Evolutionary conservation across 257 asterid genomes (phyloP).

Genomic region (Echites panduratus): DNA sequence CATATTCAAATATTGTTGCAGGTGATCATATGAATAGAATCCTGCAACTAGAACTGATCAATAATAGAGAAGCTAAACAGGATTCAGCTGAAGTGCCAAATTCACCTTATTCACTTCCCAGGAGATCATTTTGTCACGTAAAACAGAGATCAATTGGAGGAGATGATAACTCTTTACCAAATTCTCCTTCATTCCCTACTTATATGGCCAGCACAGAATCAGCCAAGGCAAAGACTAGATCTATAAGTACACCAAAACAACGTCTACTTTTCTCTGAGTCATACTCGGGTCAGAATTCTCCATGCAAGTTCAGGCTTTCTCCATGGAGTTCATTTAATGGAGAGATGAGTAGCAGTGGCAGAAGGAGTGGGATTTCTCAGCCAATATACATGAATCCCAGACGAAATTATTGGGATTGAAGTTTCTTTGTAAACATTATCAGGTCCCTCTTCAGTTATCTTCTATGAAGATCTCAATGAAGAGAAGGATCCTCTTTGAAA

Average conservation of each 20-base stretch:
- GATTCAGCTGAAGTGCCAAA: conserved; percentile 36
- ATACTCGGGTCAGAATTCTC: conserved; percentile 54
- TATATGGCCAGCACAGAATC: conserved; percentile 86
- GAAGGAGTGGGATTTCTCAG: conserved; percentile 43
- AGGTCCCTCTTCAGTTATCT: not conserved
- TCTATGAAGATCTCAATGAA: not conserved
- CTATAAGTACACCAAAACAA: conserved; percentile 76
- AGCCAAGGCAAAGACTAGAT: conserved; percentile 74
- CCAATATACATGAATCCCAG: conserved; percentile 23
- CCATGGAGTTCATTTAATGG: conserved; percentile 47
- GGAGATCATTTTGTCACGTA: conserved; percentile 56
- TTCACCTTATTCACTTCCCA: conserved; percentile 52
- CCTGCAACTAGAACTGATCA: conserved; percentile 32
- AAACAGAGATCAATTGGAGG: conserved; percentile 53
- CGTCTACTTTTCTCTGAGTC: conserved; percentile 50
- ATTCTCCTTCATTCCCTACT: conserved; percentile 60
- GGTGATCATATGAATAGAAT: conserved; percentile 23
- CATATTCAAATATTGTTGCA: conserved; percentile 28
- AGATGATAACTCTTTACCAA: conserved; percentile 49
- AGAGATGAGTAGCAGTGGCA: conserved; percentile 26
- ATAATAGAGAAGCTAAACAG: conserved; percentile 23
- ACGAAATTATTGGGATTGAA: conserved; percentile 21
- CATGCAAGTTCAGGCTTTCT: conserved; percentile 43
- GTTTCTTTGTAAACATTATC: not conserved
- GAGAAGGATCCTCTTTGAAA: not conserved